phyloP scores from a whole-genome alignment of 768 basidiomycete genomes.

The Clitopilus passeckerianus region DNA sequence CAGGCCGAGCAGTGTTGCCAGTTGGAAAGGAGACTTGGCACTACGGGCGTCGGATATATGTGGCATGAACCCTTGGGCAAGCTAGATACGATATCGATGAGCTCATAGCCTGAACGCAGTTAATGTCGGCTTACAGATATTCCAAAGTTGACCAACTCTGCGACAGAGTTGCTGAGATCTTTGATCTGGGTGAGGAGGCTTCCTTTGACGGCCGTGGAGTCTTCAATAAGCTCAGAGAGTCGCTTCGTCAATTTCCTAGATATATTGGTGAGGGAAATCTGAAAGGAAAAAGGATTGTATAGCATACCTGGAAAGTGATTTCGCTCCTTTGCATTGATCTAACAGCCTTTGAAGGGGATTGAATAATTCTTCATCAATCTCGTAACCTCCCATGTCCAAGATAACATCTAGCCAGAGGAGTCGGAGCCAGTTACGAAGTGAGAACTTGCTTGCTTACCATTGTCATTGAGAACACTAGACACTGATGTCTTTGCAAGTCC shows the following conservation, averaged over 20 bases:
- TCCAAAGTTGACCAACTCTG: conserved; percentile 86
- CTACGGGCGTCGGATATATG: conserved; percentile 79
- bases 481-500: conserved; percentile 88
- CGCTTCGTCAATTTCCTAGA: conserved; percentile 83
- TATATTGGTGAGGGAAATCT: not conserved
- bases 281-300: not conserved
- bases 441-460: conserved; percentile 41
- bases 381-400: conserved; percentile 69
- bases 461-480: conserved; percentile 65
- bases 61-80: conserved; percentile 85
- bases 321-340: conserved; percentile 78
- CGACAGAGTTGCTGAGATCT: conserved; percentile 63
- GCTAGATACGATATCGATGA: conserved; percentile 32
- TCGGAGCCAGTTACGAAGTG: no score
- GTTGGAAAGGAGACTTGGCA: conserved; percentile 73
- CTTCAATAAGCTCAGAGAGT: conserved; percentile 72
- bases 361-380: conserved; percentile 73
- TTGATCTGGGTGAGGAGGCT: conserved; percentile 72
- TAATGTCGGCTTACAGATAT: conserved; percentile 57
- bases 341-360: conserved; percentile 78
- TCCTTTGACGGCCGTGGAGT: conserved; percentile 66
- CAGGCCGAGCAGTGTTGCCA: conserved; percentile 64
- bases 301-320: conserved; percentile 69
- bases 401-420: conserved; percentile 48
- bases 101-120: not conserved